Evolutionary conservation across 495 filamentous ascomycete genomes (phyloP), one percentile per base, ranked within the genome.

Genomic region (Aspergillus kassunensis): DNA sequence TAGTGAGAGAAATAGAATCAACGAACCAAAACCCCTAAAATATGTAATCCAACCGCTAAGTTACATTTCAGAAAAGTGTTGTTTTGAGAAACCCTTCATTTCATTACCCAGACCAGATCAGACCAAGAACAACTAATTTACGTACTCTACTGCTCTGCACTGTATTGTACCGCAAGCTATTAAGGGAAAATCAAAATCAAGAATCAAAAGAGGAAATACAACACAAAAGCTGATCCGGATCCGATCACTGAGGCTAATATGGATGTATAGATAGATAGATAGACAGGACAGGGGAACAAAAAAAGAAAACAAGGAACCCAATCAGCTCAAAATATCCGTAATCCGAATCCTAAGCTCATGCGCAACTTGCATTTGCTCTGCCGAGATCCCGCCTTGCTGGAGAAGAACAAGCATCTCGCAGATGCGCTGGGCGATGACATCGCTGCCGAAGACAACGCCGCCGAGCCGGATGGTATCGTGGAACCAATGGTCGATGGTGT

Each of bases 401-500:
- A 80, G 49, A 44, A 75, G 58, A 30, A 67, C 57, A 44, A 83
- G 58, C 33, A 72, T 71, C 53, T 82, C 71, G 1, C 57, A 64
- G 8, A 83, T 62, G 0, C 73, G 68, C 35, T 66, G 60, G 6
- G 75, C 77, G 45, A 76, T 74, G 13, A 64, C 53, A 29, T 81
- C 80, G 30, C 77, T 76, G 16, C 79, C 80, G 47, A 80, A 79
- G 13, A 80, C 66, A 42, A 73, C 66, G 0, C 73, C 78, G 10
- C 78, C 76, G 13, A 74, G 67, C 27, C 81, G 74, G 34, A 78
- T 68, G 31, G 79, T 84, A 30, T 83, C 75, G 27, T 76, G 69
- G 54, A 81, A 84, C 88, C 88, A 91, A 29, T 69, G 64, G 29
- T 78, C 61, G 12, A 80, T 65, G 18, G 87, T 66, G 60, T 87